These are phyloP conservation scores for Saturnispora galanensis DNA, from an alignment of 805 yeast genomes.

Conservation along the genomic window DNA sequence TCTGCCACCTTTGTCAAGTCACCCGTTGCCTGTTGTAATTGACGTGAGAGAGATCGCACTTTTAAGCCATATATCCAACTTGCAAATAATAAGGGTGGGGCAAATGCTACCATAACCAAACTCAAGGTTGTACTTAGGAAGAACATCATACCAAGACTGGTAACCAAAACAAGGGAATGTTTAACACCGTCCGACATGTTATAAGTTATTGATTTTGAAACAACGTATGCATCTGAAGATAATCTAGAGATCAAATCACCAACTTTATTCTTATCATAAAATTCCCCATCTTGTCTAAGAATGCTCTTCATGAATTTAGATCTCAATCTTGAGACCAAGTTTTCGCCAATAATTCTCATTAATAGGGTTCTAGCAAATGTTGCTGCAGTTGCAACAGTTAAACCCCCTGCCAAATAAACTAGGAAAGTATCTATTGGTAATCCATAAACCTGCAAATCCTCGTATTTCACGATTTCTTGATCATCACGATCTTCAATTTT, in stretches of 20 bases:
- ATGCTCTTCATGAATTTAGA: slow-evolving; percentile 69
- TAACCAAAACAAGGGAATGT: slow-evolving; percentile 67
- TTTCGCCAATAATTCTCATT: slow-evolving; percentile 74
- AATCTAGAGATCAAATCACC: slow-evolving; percentile 87
- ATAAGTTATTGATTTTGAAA: slow-evolving; percentile 76
- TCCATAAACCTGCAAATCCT: slow-evolving; percentile 39
- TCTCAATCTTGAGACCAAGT: slow-evolving; percentile 75
- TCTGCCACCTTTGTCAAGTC: slow-evolving; percentile 83
- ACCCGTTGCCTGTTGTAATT: slow-evolving; percentile 79
- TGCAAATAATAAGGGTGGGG: slow-evolving; percentile 78
- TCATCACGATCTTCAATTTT: background rate
- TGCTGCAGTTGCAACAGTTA: slow-evolving; percentile 65
- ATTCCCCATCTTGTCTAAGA: slow-evolving; percentile 78
- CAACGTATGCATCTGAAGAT: slow-evolving; percentile 84
- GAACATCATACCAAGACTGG: slow-evolving; percentile 88
- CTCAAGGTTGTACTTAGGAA: slow-evolving; percentile 73
- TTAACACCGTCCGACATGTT: slow-evolving; percentile 88
- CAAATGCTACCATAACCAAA: slow-evolving; percentile 61
- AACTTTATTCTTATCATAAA: slow-evolving; percentile 80
- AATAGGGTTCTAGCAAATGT: slow-evolving; percentile 72
- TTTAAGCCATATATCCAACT: slow-evolving; percentile 76
- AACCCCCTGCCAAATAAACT: slow-evolving; percentile 47
- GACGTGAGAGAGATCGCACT: slow-evolving; percentile 65
- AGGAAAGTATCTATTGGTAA: slow-evolving; percentile 53
- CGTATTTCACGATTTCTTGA: slow-evolving; percentile 18